A percentile compares a stretch with the other conserved stretches of the same genome.
Evolutionary conservation across 2,329 filamentous ascomycete genomes (phyloP).

Genomic region (Sporothrix dimorphospora): DNA sequence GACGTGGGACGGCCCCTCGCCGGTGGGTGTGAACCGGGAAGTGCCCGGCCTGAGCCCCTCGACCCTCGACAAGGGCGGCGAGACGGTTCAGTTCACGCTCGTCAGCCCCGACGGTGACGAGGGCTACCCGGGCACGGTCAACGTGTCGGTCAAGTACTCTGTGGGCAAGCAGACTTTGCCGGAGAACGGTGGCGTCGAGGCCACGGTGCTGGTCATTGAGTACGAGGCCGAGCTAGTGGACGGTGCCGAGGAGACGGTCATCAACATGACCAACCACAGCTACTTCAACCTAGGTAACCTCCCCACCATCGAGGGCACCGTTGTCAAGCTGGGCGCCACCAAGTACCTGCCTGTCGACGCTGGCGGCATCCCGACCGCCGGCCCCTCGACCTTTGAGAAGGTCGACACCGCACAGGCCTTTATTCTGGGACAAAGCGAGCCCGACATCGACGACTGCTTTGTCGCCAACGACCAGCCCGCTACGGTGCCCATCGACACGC

Average conservation of each 20-base stretch:
- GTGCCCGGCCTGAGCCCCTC: constrained; percentile 55
- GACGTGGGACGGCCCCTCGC: constrained; percentile 71
- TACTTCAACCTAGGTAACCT: constrained; percentile 68
- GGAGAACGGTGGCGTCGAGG: constrained; percentile 56
- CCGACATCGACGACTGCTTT: constrained; percentile 90
- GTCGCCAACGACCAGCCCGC: constrained; percentile 67
- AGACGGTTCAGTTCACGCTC: constrained; percentile 68
- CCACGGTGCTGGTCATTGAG: constrained; percentile 78
- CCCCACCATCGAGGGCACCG: constrained; percentile 57
- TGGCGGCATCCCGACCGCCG: constrained; percentile 71
- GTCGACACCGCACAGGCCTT: constrained; percentile 70
- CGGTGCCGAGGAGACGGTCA: constrained; percentile 81
- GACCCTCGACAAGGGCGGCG: constrained; percentile 59
- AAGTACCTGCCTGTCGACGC: constrained; percentile 74
- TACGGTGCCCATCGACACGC: constrained; percentile 67
- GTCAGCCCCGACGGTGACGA: constrained; percentile 81
- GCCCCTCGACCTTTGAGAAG: constrained; percentile 65
- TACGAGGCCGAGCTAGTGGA: constrained; percentile 84
- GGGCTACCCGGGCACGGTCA: constrained; percentile 84
- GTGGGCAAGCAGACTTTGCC: constrained; percentile 66
- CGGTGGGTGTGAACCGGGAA: constrained; percentile 52
- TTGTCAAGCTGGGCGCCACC: constrained; percentile 68
- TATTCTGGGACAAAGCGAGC: constrained; percentile 68
- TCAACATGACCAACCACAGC: constrained; percentile 89
- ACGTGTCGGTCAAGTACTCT: constrained; percentile 77